These are phyloP conservation scores for Earliella scabrosa DNA, from an alignment of 1,284 basidiomycete genomes.

Conservation along the genomic window DNA sequence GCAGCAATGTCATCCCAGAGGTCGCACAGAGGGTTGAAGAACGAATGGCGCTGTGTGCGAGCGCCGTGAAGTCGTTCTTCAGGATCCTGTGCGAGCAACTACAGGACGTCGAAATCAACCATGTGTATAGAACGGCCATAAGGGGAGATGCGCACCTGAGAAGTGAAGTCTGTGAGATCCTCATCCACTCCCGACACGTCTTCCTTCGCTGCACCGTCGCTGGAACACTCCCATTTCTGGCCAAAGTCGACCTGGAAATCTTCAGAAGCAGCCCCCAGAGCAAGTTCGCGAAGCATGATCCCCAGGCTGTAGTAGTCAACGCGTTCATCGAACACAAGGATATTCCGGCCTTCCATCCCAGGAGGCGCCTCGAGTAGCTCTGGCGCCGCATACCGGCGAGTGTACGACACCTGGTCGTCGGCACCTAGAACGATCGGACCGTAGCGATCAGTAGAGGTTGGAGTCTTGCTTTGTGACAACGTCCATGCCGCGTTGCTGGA, in stretches of 20 bases:
- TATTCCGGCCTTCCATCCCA: slow-evolving; percentile 9
- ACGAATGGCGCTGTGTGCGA: slow-evolving; percentile 13
- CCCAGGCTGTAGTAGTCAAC: slow-evolving; percentile 28
- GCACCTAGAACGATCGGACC: slow-evolving; percentile 18
- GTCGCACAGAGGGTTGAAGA: slow-evolving; percentile 17
- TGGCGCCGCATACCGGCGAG: slow-evolving; percentile 26
- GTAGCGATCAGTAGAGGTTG: background rate
- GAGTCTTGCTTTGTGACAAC: background rate
- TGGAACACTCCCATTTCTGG: slow-evolving; percentile 15
- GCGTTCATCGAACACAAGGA: slow-evolving; percentile 25
- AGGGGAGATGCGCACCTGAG: slow-evolving; percentile 18
- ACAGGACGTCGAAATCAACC: too few relatives aligned
- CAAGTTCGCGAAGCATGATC: slow-evolving; percentile 24
- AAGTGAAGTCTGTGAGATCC: slow-evolving; percentile 23
- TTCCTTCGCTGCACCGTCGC: slow-evolving; percentile 5
- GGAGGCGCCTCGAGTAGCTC: slow-evolving; percentile 20
- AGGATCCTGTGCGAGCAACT: slow-evolving; percentile 16
- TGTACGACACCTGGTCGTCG: slow-evolving; percentile 26
- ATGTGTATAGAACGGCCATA: too few relatives aligned
- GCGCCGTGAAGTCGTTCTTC: slow-evolving; percentile 17
- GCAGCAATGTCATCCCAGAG: slow-evolving; percentile 23
- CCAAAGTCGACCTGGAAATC: background rate
- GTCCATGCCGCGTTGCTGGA: slow-evolving; percentile 10
- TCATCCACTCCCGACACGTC: background rate
- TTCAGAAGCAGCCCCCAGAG: slow-evolving; percentile 7